These are phyloP conservation scores for Trichosporon coremiiforme DNA, from an alignment of 1,284 basidiomycete species.

Conservation along the genomic window DNA sequence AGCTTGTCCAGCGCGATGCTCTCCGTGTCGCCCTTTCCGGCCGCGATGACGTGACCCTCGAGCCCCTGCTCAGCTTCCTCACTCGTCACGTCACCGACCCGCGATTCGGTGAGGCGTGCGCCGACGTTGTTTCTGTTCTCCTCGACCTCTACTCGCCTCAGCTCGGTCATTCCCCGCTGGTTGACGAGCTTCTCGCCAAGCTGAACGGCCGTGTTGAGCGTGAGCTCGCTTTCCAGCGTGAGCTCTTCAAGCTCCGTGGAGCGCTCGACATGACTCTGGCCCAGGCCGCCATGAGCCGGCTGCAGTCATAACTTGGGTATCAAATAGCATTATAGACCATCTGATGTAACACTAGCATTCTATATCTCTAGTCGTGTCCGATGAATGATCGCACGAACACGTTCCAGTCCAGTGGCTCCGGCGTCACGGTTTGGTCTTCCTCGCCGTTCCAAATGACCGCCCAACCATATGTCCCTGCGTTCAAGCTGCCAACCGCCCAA, in stretches of 20 bases:
- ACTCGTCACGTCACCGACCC: slow-evolving; percentile 85
- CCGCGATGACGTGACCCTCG: slow-evolving; percentile 90
- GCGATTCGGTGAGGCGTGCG: slow-evolving; percentile 84
- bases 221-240: slow-evolving; percentile 88
- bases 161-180: slow-evolving; percentile 88
- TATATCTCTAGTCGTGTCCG: background rate
- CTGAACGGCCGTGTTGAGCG: slow-evolving; percentile 79
- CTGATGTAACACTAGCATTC: slow-evolving; percentile 21
- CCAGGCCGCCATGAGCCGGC: slow-evolving; percentile 42
- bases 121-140: slow-evolving; percentile 77
- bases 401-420: slow-evolving; percentile 1
- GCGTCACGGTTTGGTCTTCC: slow-evolving; percentile 7
- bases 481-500: slow-evolving; percentile 36
- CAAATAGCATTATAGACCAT: slow-evolving; percentile 18
- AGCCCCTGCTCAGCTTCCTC: slow-evolving; percentile 83
- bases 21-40: slow-evolving; percentile 82
- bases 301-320: slow-evolving; percentile 17
- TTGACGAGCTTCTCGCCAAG: slow-evolving; percentile 82
- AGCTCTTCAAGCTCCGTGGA: slow-evolving; percentile 79
- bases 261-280: slow-evolving; percentile 91
- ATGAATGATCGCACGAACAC: background rate
- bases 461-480: slow-evolving; percentile 36
- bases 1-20: slow-evolving; percentile 90
- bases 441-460: slow-evolving; percentile 44
- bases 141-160: slow-evolving; percentile 91